Base-by-base conservation (phyloP, 2,329 filamentous ascomycete species). In the Fusarium piperis region DNA sequence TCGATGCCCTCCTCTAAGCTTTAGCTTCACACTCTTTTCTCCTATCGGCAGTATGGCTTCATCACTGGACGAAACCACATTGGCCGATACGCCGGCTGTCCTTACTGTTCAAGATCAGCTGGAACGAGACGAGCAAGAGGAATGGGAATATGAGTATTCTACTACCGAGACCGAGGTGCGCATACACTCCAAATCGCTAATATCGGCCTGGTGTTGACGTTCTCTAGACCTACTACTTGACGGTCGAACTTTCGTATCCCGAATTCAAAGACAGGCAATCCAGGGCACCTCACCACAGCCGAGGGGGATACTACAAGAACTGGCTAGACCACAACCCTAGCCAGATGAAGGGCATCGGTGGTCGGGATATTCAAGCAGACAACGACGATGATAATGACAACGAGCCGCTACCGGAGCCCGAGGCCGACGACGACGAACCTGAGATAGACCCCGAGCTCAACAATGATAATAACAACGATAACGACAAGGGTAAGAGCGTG, bases 61-160 rank as follows among this genome's bases (percentile, higher is more conserved):
- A 20, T 58, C 64, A 26, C 32, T 66, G 36, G 64, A 76, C 18
- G 74, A 75, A 48, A 53, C 51, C 9, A 59, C 18, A n/a, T 33
- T 71, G 18, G 72, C 70, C 20, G 69, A 79, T 15, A 69, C 70
- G 44, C 70, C 79, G 4, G 79, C 75, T 11, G 75, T 76, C 10
- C 58, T 81, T 46, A 53, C 63, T 9, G 53, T 81, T 30, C 76
- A 81, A 33, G 74, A 79, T n/a, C 72, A 78, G 38, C 62, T 78
- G 16, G 64, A 70, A 26, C 67, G 68, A 11, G 82, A 83, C 30
- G 85, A 85, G 7, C 83, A 90, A 65, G 87, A 91, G 55, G 89
- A 90, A 57, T 92, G 89, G 88, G 90, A 92, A 75, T 91, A 91
- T 71, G 90, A 92, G 72, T 92, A 92, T 75, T 91, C 90, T 0